Evolutionary conservation across 2,329 filamentous ascomycete species (phyloP).

Genomic region (Leptographium galeiforme): DNA sequence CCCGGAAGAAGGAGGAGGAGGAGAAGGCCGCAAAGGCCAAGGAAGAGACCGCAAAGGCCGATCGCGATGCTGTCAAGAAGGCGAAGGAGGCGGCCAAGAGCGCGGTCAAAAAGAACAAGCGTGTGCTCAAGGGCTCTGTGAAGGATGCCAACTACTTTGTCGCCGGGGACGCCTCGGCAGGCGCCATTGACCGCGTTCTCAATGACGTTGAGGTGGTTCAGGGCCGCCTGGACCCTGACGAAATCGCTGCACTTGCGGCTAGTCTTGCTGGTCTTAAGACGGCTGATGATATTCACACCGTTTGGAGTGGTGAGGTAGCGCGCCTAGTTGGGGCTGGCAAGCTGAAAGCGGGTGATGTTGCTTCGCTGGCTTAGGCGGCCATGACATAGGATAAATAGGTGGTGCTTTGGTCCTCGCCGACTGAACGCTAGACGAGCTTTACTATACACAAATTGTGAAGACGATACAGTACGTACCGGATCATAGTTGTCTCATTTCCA

Average conservation of each 20-base stretch:
- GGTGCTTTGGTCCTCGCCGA: not conserved
- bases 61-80: constrained; percentile 81
- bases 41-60: constrained; percentile 73
- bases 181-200: constrained; percentile 70
- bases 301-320: constrained; percentile 68
- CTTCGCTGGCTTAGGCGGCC: constrained; percentile 36
- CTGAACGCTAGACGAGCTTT: not conserved
- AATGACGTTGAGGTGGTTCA: constrained; percentile 79
- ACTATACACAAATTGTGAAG: constrained; percentile 1
- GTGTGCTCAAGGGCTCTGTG: constrained; percentile 80
- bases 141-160: constrained; percentile 99
- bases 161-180: constrained; percentile 55
- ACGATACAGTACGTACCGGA: too few species aligned
- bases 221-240: constrained; percentile 77
- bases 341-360: constrained; percentile 71
- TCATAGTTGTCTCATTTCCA: not conserved
- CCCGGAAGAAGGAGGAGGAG: constrained; percentile 71
- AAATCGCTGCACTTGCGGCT: constrained; percentile 69
- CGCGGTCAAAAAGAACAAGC: constrained; percentile 99
- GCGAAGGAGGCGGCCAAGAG: constrained; percentile 98
- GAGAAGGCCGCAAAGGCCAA: constrained; percentile 68
- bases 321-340: constrained; percentile 70
- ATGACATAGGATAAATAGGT: not conserved
- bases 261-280: constrained; percentile 73
- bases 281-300: constrained; percentile 69